Evolutionary conservation across 2,329 filamentous ascomycete species (phyloP), one percentile per base, ranked within the genome.

Genomic region (Penicillium glabrum): DNA sequence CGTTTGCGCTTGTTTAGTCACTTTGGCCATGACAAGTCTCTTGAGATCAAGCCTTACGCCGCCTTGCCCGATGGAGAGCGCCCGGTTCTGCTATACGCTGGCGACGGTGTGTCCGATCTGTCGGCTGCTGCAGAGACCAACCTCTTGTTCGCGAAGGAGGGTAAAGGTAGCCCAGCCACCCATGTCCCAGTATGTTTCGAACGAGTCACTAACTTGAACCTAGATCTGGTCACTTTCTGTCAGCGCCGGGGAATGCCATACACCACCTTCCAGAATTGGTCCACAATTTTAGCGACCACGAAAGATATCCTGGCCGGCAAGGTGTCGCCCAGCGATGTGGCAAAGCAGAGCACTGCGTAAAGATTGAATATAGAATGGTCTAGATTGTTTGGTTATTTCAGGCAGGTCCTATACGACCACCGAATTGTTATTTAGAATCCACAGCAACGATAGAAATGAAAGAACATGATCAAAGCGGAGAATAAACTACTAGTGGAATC

Each of bases 11-110:
- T 58, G 11, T 51, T 27, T 60, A 90, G 89, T 70, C 83, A 87
- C 57, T 96, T 96, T 68, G 95, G 95, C n/a, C 95, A 99, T 72
- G 93, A 99, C 82, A 99, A 99, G 84, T 93, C 89, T 26, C 81
- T 93, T 53, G 91, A 95, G 72, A 91, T 99, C 68, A 86, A 90
- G 63, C 91, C 91, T 51, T 98, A 98, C 77, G 75, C 75, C 26
- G 73, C 86, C 26, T 81, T 96, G 44, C 86, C 90, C 0, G 80
- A 80, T 14, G 74, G 80, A 31, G 77, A 89, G 68, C 83, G 92
- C 43, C 95, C 95, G 2, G 87, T 86, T 39, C 85, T 98, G 78
- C 91, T 98, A 74, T 99, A 99, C 69, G 93, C 95, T 31, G 95
- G 95, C 57, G 93, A 98, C 67, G 93, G 93, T 48, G 91, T 97